Evolutionary conservation across 305 asterid species (phyloP), one percentile per base, ranked within the genome.

Genomic region (Fraxinus greggii): DNA sequence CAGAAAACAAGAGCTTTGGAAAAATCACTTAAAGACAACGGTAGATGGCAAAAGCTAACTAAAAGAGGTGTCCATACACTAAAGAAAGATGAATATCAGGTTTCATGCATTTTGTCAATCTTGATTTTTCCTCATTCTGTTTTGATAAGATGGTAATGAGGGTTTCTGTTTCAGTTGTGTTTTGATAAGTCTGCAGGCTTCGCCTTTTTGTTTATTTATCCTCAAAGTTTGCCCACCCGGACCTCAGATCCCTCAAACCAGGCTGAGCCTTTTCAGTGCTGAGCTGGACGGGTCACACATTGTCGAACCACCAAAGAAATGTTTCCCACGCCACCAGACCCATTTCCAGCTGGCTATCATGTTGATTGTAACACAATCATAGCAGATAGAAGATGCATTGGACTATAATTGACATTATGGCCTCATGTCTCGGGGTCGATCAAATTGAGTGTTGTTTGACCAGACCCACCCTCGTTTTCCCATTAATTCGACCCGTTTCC

Each of bases 31-130:
- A 85, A 83, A 80, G 89, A 76, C 76, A 93, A 91, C 9, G 79
- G 33, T 36, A 97, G 98, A 77, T 95, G 99, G 98, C 97, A 92
- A 84, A 86, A 85, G 82, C 85, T 90, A 72, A 87, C 92, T 78
- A 93, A 94, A 89, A 92, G 97, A 85, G 95, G 98, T 3, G 85
- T 84, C 75, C 97, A 93, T 90, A 92, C 98, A 17, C 88, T 94
- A 84, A 89, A 76, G 87, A 89, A 94, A 88, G 91, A 86, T 12
- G 86, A 88, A 65, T 92, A 92, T 84, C 97, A 92, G 97, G 98
- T 94, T 80, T 36, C 83, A 80, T 80, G 59, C 40, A 6, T 77
- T 81, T 51, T 65, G 29, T 65, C 38, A 5, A 26, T 38, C 19
- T 23, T 63, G 33, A 38, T 40, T 76, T 45, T 42, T 84, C 72